Percentiles rank a stretch among this genome's conserved stretches.
phyloP scores from a whole-genome alignment of 345 rosid species.

The Trapa incisa region DNA sequence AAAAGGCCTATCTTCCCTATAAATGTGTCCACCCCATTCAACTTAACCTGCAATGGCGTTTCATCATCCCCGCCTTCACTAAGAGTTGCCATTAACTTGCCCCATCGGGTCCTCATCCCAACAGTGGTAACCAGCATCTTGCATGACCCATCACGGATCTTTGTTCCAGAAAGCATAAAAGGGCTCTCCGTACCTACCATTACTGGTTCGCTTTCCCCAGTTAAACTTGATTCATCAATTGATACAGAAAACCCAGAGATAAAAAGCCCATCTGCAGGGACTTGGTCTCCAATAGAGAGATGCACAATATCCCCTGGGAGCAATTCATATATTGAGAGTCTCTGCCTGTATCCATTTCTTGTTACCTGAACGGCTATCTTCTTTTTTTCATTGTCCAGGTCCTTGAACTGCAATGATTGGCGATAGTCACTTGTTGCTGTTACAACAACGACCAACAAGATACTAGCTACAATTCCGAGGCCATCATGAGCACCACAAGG shows the following conservation, averaged over 20 bases:
- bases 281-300: constrained; percentile 82
- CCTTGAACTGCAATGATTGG: constrained; percentile 73
- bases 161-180: constrained; percentile 85
- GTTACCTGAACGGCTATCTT: constrained; percentile 77
- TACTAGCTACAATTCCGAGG: constrained; percentile 81
- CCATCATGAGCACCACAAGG: constrained; percentile 91
- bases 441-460: constrained; percentile 73
- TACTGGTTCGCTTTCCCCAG: constrained; percentile 91
- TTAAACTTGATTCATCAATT: constrained; percentile 78
- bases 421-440: constrained; percentile 86
- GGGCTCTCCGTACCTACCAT: constrained; percentile 54
- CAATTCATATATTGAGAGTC: constrained; percentile 68
- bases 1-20: constrained; percentile 77
- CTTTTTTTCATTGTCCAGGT: constrained; percentile 87
- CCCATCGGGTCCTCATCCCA: constrained; percentile 99
- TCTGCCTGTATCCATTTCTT: constrained; percentile 73
- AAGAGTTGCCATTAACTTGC: constrained; percentile 79
- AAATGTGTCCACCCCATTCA: constrained; percentile 85
- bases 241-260: constrained; percentile 74
- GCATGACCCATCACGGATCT: constrained; percentile 85
- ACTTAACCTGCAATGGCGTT: constrained; percentile 85
- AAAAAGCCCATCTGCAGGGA: constrained; percentile 86
- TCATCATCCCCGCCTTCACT: constrained; percentile 95
- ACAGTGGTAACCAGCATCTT: constrained; percentile 80
- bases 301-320: constrained; percentile 88